Evolutionary conservation across 345 rosid genomes (phyloP), one percentile per base, ranked within the genome.

Genomic region (Gossypium ekmanianum): DNA sequence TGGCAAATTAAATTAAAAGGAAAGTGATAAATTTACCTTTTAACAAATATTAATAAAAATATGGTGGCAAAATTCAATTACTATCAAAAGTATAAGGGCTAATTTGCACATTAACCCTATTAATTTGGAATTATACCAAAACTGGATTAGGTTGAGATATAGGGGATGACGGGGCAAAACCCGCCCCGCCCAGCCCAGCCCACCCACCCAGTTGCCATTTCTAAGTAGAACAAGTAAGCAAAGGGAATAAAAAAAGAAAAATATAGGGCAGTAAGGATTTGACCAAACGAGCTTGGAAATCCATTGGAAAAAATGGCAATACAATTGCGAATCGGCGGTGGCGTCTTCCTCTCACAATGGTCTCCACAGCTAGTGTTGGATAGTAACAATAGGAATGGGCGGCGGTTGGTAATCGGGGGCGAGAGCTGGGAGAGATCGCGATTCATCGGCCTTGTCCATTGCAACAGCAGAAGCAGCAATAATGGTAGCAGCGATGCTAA

Each of bases 401-500:
- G 27, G n/a, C 50, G 18, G 47, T 34, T 62, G 27, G 12, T 7
- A 9, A 3, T 74, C 0, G 13, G 20, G 48, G 50, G 7, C 11
- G 34, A 3, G 16, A 41, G n/a, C 55, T 2, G 74, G 11, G 18
- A 51, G 24, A 43, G 69, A 34, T 17, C 34, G 68, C 72, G 73
- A 69, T 80, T 71, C 16, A 14, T 13, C 22, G 66, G 83, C 22
- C 27, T 63, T 4, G 76, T 72, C 24, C 70, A 65, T 70, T 75
- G 73, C 77, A 75, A 34, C 63, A 59, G 63, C 63, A 75, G 61
- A 20, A 57, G 63, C 63, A 22, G 64, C 64, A 59, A 59, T 26
- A 11, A 59, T 59, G 64, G 64, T 1, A 59, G 64, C 64, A 26
- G 80, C 61, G 74, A 75, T 1, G 80, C 76, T 80, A 88, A 87